Percentiles rank a stretch among this genome's conserved stretches.
phyloP scores from a whole-genome alignment of 305 asterid species.

The Fraxinus paxiana region DNA sequence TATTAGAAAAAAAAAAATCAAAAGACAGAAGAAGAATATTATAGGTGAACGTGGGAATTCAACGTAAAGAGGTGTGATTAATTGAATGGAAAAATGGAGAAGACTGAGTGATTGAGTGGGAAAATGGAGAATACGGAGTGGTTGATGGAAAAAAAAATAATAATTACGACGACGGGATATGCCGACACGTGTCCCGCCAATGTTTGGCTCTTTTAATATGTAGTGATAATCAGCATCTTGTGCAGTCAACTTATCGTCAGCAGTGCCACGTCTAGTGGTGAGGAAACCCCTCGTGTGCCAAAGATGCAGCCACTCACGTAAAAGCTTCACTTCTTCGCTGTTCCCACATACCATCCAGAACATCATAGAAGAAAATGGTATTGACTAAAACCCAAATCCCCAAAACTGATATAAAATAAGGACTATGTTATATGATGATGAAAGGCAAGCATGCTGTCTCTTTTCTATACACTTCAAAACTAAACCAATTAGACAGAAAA shows the following conservation, averaged over 20 bases:
- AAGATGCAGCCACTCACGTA: constrained; percentile 79
- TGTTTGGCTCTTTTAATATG: too few relatives aligned
- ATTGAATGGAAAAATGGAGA: too few relatives aligned
- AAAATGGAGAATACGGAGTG: too few relatives aligned
- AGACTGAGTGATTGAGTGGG: too few relatives aligned
- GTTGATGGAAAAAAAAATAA: too few relatives aligned
- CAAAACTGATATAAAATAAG: constrained; percentile 12
- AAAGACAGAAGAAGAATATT: too few relatives aligned
- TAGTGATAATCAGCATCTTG: constrained; percentile 32
- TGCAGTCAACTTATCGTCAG: constrained; percentile 27
- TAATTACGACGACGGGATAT: too few relatives aligned
- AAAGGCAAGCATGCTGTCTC: neutral
- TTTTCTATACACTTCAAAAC: neutral
- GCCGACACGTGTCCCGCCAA: too few relatives aligned
- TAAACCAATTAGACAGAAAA: constrained; percentile 4
- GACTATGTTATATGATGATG: neutral
- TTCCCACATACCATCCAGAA: constrained; percentile 74
- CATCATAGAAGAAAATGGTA: constrained; percentile 19
- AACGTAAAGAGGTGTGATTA: too few relatives aligned
- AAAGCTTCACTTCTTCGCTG: constrained; percentile 57
- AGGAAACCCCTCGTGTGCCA: constrained; percentile 72
- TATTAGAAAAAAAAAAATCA: too few relatives aligned
- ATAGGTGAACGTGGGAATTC: too few relatives aligned
- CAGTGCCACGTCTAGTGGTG: constrained; percentile 34
- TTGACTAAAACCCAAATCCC: neutral